phyloP scores from a whole-genome alignment of 345 rosid genomes.

The Capsella bursapastoris region DNA sequence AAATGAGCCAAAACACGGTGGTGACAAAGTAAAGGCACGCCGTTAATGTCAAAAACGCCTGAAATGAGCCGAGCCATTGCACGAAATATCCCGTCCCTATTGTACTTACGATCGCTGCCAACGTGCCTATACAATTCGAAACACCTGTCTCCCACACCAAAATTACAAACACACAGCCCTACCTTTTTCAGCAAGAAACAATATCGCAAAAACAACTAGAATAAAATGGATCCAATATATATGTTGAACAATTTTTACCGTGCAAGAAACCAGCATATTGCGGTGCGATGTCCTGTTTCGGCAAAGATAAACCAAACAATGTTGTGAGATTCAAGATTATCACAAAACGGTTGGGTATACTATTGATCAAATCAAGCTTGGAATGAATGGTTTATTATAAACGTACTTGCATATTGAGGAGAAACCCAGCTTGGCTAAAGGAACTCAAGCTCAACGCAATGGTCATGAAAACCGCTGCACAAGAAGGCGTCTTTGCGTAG shows the following conservation, averaged over 20 bases:
- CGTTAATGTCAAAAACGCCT: constrained; percentile 79
- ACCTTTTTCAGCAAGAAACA: constrained; percentile 32
- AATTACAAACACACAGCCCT: neutral
- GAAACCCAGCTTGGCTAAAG: constrained; percentile 98
- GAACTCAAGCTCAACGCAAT: constrained; percentile 86
- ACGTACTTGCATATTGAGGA: constrained; percentile 92
- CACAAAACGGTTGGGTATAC: neutral
- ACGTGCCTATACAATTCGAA: constrained; percentile 85
- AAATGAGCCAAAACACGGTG: constrained; percentile 72
- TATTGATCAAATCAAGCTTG: constrained; percentile 15
- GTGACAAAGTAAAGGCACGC: constrained; percentile 78
- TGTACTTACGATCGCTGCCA: constrained; percentile 93
- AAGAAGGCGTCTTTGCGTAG: constrained; percentile 67
- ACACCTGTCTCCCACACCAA: constrained; percentile 56
- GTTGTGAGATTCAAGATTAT: constrained; percentile 27
- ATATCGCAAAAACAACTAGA: neutral
- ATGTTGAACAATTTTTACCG: constrained; percentile 47
- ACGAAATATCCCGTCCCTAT: constrained; percentile 94
- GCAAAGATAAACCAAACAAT: constrained; percentile 20
- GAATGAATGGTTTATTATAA: neutral
- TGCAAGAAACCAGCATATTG: constrained; percentile 85
- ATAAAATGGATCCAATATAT: neutral
- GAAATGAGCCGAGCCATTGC: constrained; percentile 88
- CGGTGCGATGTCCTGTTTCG: constrained; percentile 90
- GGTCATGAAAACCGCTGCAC: constrained; percentile 70